Evolutionary conservation across 176 grass and related monocot species (phyloP).

Genomic region (Lolium rigidum): DNA sequence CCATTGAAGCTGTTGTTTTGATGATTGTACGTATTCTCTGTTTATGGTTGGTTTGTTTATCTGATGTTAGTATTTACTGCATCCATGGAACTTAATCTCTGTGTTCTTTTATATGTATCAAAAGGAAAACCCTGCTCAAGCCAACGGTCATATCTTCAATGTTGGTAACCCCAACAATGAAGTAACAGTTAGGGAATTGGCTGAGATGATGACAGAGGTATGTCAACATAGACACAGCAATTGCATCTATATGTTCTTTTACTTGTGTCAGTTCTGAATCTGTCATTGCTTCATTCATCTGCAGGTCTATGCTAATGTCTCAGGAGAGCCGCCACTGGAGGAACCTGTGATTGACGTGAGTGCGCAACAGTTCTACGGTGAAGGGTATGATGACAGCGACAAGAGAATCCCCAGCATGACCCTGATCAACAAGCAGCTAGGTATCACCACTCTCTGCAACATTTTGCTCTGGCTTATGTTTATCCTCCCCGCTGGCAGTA

Average conservation of each 20-base stretch:
- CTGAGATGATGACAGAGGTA: conserved; percentile 94
- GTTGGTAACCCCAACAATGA: conserved; percentile 97
- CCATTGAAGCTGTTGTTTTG: conserved; percentile 95
- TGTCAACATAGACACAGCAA: neutral
- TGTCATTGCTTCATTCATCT: neutral
- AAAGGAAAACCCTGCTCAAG: conserved; percentile 86
- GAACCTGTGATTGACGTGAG: conserved; percentile 85
- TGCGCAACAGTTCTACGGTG: conserved; percentile 85
- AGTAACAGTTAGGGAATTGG: conserved; percentile 87
- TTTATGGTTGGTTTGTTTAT: neutral
- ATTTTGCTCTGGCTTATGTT: neutral
- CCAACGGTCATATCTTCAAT: conserved; percentile 94
- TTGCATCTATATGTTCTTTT: neutral
- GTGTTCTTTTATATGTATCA: neutral
- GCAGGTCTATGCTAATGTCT: conserved; percentile 88
- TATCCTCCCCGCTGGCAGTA: neutral
- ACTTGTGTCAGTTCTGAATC: neutral
- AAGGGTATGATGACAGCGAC: conserved; percentile 97
- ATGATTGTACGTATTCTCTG: conserved; percentile 68
- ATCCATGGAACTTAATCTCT: neutral
- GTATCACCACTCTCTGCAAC: conserved; percentile 42
- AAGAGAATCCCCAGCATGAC: conserved; percentile 90
- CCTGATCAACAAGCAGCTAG: conserved; percentile 93
- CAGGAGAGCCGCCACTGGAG: conserved; percentile 70
- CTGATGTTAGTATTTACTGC: neutral